Percentiles rank a stretch among this genome's conserved stretches.
These are phyloP conservation scores for Coelastrella sp. DNA, from an alignment of 139 green algal genomes.

Conservation along the genomic window DNA sequence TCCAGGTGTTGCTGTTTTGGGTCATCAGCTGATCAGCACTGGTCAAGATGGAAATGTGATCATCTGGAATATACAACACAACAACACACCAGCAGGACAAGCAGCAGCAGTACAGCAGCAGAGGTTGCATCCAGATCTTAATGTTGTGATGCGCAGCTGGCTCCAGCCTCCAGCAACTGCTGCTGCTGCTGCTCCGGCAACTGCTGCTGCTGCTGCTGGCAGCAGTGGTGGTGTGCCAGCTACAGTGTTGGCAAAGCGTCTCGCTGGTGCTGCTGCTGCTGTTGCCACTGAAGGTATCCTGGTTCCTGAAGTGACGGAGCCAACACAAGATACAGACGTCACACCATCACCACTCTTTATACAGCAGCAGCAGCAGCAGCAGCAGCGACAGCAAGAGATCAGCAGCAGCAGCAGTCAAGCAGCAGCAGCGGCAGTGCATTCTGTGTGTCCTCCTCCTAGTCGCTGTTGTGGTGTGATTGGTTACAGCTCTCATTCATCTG, in stretches of 20 bases:
- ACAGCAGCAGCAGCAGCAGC: constrained; percentile 34
- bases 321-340: neutral
- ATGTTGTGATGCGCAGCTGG: constrained; percentile 39
- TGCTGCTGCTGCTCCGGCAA: neutral
- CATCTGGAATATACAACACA: constrained; percentile 13
- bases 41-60: neutral
- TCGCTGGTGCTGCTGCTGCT: neutral
- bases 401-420: neutral
- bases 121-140: constrained; percentile 5
- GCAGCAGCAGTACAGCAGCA: neutral
- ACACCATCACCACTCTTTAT: constrained; percentile 1
- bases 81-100: constrained; percentile 24
- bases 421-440: constrained; percentile 22
- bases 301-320: neutral
- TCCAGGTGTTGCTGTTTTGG: constrained; percentile 28
- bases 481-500: neutral
- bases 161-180: neutral
- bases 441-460: neutral
- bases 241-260: neutral
- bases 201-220: neutral
- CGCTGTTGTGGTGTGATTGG: neutral
- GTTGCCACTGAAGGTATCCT: neutral
- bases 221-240: neutral
- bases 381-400: constrained; percentile 25
- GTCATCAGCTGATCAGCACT: neutral